A percentile compares a stretch with the other conserved stretches of the same genome.
Evolutionary conservation across 1,139 yeast species (phyloP).

Genomic region (Candida dubliniensis): DNA sequence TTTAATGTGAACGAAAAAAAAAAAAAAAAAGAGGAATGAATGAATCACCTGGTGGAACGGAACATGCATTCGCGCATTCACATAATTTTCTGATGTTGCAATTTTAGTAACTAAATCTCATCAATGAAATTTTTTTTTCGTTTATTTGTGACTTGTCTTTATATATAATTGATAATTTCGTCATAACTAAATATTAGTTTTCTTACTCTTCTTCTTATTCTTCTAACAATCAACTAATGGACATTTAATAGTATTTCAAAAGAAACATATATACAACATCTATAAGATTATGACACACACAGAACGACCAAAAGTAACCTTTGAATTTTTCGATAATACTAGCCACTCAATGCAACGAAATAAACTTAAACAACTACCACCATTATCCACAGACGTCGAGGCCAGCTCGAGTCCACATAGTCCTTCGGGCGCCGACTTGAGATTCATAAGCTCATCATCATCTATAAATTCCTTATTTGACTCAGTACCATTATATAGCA

Average conservation of each 20-base stretch:
- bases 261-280: not conserved
- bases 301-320: not conserved
- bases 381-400: not conserved
- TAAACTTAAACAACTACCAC: not conserved
- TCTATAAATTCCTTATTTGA: conserved; percentile 32
- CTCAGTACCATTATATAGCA: conserved; percentile 6
- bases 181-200: not conserved
- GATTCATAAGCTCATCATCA: conserved; percentile 22
- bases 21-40: not conserved
- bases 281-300: conserved; percentile 1
- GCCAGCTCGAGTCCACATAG: conserved; percentile 5
- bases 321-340: conserved; percentile 4
- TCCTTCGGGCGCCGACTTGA: conserved; percentile 3
- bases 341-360: conserved; percentile 3
- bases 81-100: no score
- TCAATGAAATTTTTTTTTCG: not conserved
- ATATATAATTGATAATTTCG: not conserved
- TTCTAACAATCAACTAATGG: not conserved
- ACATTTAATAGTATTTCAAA: not conserved
- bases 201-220: not conserved
- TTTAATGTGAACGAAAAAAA: not conserved
- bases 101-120: not conserved
- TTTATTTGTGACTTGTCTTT: not conserved
- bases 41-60: conserved; percentile 1
- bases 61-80: not conserved